Evolutionary conservation across 139 green algal genomes (phyloP), one percentile per base, ranked within the genome.

Genomic region (Raphidocelis subcapitata): DNA sequence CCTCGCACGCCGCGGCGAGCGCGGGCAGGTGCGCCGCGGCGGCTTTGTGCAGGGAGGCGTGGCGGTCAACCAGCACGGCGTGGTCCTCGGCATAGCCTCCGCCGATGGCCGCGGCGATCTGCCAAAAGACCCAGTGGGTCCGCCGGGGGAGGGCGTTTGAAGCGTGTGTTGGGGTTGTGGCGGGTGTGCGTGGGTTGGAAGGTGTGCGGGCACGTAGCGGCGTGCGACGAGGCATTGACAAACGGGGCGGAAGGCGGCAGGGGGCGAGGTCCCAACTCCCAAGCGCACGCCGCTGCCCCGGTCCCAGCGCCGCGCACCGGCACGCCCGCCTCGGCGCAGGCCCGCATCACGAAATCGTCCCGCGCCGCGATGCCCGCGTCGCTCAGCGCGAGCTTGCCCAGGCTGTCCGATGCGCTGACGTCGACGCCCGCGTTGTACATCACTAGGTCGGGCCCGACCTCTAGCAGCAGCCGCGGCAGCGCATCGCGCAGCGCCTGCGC

Each of bases 401-500:
- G 72, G 0, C 49, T 20, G 41, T 90, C 85, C n/a, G 86, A 83
- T 1, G 5, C 32, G 49, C 87, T 81, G 10, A 89, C 83, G 65
- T 90, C 85, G 2, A 86, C 83, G 8, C 85, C 85, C 29, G 85
- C 85, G 51, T 90, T 88, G 74, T 89, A 90, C 36, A 87, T 29
- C 18, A 87, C 83, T 1, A 90, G 61, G 5, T 85, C 73, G 10
- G 82, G 82, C 18, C 63, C 64, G 41, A 78, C 31, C 36, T 63
- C 46, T 69, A 65, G 32, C 41, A 90, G 79, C 29, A 91, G 68
- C 5, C n/a, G 21, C 26, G 86, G 84, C 29, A 91, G 54, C 65
- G 78, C 57, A 5, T 72, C 57, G 4, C 47, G n/a, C 33, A 85
- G 63, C 23, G 63, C 73, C 78, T 84, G 67, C 51, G 63, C 5